A percentile compares a stretch with the other conserved stretches of the same genome.
Evolutionary conservation across 441 rosid genomes (phyloP).

Genomic region (Euphorbia celastroides): DNA sequence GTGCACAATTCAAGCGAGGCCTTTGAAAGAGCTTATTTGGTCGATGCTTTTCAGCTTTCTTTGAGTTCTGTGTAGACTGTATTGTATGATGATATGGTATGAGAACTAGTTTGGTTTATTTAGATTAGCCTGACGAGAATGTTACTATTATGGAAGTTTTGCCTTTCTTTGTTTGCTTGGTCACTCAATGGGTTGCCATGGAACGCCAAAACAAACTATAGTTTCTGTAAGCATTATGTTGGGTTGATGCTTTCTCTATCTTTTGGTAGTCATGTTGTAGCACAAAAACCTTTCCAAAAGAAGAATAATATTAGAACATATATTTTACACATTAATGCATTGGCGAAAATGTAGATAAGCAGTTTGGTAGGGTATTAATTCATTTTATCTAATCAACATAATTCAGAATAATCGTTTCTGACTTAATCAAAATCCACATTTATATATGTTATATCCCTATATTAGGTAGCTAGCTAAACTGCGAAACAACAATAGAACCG

Average conservation of each 20-base stretch:
- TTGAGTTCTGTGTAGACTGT: neutral
- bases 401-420: too few species aligned
- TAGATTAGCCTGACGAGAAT: neutral
- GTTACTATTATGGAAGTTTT: neutral
- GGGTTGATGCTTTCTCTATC: neutral
- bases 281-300: neutral
- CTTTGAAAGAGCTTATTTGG: neutral
- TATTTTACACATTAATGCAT: too few species aligned
- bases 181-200: neutral
- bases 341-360: too few species aligned
- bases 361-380: too few species aligned
- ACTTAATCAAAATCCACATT: too few species aligned
- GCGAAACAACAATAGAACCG: too few species aligned
- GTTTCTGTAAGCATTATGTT: neutral
- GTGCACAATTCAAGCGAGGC: neutral
- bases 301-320: too few species aligned
- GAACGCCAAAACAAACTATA: neutral
- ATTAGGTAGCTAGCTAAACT: too few species aligned
- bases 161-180: neutral
- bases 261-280: neutral
- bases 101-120: neutral
- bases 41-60: neutral
- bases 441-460: too few species aligned
- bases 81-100: neutral
- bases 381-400: too few species aligned